phyloP scores from a whole-genome alignment of 176 grass and related monocot species.

The Rhynchospora pubera region DNA sequence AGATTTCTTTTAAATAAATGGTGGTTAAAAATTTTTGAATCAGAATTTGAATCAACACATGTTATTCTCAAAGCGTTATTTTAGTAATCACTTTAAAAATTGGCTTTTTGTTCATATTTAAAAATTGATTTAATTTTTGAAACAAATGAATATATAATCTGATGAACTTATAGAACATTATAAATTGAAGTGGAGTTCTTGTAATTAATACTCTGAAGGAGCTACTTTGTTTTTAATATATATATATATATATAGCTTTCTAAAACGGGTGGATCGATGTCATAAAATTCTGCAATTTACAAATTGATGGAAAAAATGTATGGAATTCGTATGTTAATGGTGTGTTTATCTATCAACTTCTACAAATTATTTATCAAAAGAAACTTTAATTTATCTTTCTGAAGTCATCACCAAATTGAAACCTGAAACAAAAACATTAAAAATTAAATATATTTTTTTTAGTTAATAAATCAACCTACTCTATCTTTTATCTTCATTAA shows the following conservation, averaged over 20 bases:
- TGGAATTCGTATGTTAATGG: not conserved
- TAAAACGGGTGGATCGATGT: not conserved
- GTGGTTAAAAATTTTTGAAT: too few relatives aligned
- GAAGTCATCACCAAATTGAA: too few relatives aligned
- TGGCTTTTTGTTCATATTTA: not conserved
- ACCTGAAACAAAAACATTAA: not conserved
- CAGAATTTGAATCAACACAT: too few relatives aligned
- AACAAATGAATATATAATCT: not conserved
- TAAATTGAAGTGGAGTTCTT: not conserved
- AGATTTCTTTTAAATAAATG: too few relatives aligned
- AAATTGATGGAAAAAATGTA: not conserved
- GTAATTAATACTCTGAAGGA: too few relatives aligned
- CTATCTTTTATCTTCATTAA: not conserved
- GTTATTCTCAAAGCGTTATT: too few relatives aligned
- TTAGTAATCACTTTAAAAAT: too few relatives aligned
- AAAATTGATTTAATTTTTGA: not conserved
- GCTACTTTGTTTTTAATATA: not conserved
- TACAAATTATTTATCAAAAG: too few relatives aligned
- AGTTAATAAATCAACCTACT: not conserved
- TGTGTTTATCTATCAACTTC: too few relatives aligned
- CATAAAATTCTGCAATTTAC: not conserved
- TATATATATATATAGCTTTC: too few relatives aligned
- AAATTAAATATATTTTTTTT: not conserved
- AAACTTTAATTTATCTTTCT: too few relatives aligned
- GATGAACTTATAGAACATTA: not conserved